Percentiles rank a stretch among this genome's conserved stretches.
Evolutionary conservation across 495 filamentous ascomycete genomes (phyloP).

Genomic region (Stereocaulon alpinum): DNA sequence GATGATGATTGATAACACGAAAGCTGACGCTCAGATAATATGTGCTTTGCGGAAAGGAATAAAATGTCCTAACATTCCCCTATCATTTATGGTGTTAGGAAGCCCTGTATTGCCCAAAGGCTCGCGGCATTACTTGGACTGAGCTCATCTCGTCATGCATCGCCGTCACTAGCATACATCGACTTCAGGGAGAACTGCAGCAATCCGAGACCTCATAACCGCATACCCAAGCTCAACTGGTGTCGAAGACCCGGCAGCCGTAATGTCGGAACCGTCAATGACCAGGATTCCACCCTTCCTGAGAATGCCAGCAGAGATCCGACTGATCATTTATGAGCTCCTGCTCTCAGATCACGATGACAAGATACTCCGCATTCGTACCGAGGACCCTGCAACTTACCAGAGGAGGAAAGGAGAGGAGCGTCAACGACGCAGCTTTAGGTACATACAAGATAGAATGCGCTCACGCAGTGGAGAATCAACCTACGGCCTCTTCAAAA

Average conservation of each 20-base stretch:
- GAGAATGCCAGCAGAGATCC: slow-evolving; percentile 31
- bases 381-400: slow-evolving; percentile 5
- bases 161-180: background rate
- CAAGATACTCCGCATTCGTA: slow-evolving; percentile 8
- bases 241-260: background rate
- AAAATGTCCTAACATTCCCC: background rate
- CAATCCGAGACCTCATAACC: background rate
- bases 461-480: slow-evolving; percentile 15
- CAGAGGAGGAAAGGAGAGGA: slow-evolving; percentile 1
- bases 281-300: slow-evolving; percentile 14
- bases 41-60: background rate
- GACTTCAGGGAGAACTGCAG: background rate
- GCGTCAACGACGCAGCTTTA: slow-evolving; percentile 6
- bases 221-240: background rate
- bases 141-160: background rate
- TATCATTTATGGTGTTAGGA: background rate
- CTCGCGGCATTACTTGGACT: background rate
- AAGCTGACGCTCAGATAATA: background rate
- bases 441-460: slow-evolving; percentile 15
- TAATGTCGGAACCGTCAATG: background rate
- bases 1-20: slow-evolving; percentile 1
- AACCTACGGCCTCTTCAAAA: slow-evolving; percentile 4
- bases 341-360: slow-evolving; percentile 28
- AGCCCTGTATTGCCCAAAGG: background rate
- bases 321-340: slow-evolving; percentile 34